phyloP scores from a whole-genome alignment of 169 alveolate species.

The Plasmodium coatneyi region DNA sequence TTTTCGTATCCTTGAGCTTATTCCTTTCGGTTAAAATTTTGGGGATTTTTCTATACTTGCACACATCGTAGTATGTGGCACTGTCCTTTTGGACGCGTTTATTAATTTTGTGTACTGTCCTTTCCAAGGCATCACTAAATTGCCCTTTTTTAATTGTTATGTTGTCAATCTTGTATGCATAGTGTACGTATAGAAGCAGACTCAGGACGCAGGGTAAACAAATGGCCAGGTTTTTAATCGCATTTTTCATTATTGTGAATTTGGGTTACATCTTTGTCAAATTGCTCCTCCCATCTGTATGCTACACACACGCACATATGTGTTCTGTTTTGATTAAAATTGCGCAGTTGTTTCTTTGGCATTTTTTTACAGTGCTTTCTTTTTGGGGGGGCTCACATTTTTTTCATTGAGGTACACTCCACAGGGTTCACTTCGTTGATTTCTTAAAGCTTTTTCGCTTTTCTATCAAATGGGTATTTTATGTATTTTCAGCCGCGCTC shows the following conservation, averaged over 20 bases:
- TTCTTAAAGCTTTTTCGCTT: not conserved
- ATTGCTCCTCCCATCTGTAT: conserved; percentile 9
- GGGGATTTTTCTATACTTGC: conserved; percentile 65
- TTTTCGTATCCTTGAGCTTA: conserved; percentile 20
- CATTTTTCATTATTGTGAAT: conserved; percentile 57
- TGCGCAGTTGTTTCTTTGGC: not conserved
- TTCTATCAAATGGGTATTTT: not conserved
- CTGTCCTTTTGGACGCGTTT: conserved; percentile 12
- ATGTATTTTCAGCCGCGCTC: not conserved
- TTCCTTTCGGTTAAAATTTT: conserved; percentile 37
- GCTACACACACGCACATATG: not conserved
- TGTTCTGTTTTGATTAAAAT: not conserved
- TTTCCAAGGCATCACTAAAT: conserved; percentile 48
- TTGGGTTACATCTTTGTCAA: not conserved
- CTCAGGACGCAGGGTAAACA: conserved; percentile 4
- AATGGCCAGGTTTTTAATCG: not conserved
- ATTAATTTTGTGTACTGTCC: conserved; percentile 51
- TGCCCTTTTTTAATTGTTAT: conserved; percentile 12
- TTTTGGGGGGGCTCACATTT: not conserved
- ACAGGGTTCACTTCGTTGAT: not conserved
- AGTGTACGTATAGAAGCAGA: not conserved
- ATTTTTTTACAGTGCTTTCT: not conserved
- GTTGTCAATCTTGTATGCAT: conserved; percentile 56
- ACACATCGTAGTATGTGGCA: conserved; percentile 12
- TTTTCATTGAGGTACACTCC: not conserved